Percentiles rank a stretch among this genome's conserved stretches.
Conservation (phyloP, 371 early-diverging fungal genomes). For the Mortierella sp. region DNA sequence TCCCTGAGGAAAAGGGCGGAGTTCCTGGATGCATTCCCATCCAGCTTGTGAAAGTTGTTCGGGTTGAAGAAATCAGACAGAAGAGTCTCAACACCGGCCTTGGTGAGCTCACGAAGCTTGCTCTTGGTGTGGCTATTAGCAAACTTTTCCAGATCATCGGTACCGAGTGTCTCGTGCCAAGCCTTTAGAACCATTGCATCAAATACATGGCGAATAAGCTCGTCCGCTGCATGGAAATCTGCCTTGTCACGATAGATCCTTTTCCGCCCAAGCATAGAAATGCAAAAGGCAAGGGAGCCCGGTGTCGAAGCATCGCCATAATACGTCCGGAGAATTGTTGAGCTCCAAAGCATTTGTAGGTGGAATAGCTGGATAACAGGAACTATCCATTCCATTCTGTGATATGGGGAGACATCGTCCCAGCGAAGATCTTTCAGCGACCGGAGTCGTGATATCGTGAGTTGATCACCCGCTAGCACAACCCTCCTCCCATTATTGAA, state of each 20-base stretch:
- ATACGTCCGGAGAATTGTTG: slow-evolving; percentile 1
- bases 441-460: not conserved
- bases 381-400: not conserved
- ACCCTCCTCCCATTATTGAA: not conserved
- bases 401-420: not conserved
- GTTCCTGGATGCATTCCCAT: no score
- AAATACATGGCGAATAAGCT: slow-evolving; percentile 22
- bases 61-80: no score
- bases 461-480: not conserved
- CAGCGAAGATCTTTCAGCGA: not conserved
- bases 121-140: no score
- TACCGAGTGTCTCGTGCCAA: slow-evolving; percentile 17
- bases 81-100: no score
- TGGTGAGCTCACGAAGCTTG: no score
- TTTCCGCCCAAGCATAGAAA: not conserved
- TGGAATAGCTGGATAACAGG: slow-evolving; percentile 9
- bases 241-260: slow-evolving; percentile 6
- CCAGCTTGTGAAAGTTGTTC: no score
- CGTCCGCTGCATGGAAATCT: slow-evolving; percentile 15
- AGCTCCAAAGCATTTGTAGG: slow-evolving; percentile 10
- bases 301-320: not conserved
- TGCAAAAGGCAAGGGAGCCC: slow-evolving; percentile 9
- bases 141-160: not conserved
- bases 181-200: slow-evolving; percentile 50
- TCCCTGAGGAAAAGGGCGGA: slow-evolving; percentile 8